These are phyloP conservation scores for Oryza australiensis DNA, from an alignment of 176 grass and related monocot species.

Conservation along the genomic window DNA sequence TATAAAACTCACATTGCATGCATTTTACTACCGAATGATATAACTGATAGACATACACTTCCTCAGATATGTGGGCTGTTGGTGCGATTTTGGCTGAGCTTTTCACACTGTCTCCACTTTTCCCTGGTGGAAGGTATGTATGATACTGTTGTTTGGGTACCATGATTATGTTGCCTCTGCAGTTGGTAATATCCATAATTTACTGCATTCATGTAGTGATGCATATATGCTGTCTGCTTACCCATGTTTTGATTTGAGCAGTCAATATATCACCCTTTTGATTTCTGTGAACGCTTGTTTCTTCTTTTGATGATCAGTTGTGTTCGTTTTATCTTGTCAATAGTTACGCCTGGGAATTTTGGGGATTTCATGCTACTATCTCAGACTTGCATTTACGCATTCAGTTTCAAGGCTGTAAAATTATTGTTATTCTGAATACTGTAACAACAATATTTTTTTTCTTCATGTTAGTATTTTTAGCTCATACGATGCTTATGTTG, in stretches of 20 bases:
- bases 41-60: conserved; percentile 19
- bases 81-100: conserved; percentile 95
- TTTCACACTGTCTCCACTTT: conserved; percentile 75
- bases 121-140: conserved; percentile 84
- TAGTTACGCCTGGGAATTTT: neutral
- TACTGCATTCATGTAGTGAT: neutral
- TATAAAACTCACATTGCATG: neutral
- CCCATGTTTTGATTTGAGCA: neutral
- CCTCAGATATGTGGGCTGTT: conserved; percentile 86
- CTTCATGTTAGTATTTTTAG: neutral
- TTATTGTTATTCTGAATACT: neutral
- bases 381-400: neutral
- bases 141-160: neutral
- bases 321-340: neutral
- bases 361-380: neutral
- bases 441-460: neutral
- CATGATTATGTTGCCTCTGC: neutral
- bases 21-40: neutral
- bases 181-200: neutral
- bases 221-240: neutral
- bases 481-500: neutral
- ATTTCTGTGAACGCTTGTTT: conserved; percentile 7
- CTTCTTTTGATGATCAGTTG: neutral
- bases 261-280: neutral
- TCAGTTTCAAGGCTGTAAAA: conserved; percentile 6